Conservation (phyloP, 352 stramenopile species). For the Globisporangium iwayamae region DNA sequence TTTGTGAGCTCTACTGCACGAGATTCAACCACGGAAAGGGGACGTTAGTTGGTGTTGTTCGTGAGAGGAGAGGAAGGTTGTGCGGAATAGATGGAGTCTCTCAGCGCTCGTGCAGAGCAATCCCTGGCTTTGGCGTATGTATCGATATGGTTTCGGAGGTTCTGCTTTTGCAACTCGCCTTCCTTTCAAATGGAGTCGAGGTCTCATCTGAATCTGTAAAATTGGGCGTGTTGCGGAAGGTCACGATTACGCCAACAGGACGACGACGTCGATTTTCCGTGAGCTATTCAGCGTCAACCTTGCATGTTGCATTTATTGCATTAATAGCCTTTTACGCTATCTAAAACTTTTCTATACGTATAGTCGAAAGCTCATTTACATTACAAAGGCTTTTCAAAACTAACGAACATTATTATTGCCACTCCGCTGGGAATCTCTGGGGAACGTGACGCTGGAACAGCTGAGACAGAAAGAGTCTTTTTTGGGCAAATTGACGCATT, state of each 20-base stretch:
- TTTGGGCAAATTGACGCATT: not conserved
- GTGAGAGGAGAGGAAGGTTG: too few species aligned
- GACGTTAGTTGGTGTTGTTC: too few species aligned
- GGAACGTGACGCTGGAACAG: conserved; percentile 7
- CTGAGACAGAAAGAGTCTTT: conserved; percentile 1
- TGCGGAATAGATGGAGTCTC: too few species aligned
- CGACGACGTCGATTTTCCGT: not conserved
- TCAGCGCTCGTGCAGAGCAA: too few species aligned
- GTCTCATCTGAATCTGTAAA: too few species aligned
- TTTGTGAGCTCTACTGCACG: not conserved
- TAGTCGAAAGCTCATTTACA: not conserved
- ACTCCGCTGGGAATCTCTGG: not conserved
- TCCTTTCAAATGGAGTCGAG: too few species aligned
- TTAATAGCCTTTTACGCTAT: not conserved
- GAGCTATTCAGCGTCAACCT: not conserved
- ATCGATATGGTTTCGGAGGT: too few species aligned
- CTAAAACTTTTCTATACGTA: too few species aligned
- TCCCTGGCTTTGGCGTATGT: too few species aligned
- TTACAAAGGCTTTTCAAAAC: not conserved
- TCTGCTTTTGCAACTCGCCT: too few species aligned
- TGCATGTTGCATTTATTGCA: not conserved
- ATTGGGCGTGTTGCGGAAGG: not conserved
- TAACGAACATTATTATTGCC: not conserved
- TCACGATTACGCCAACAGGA: not conserved
- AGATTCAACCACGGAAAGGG: not conserved